These are phyloP conservation scores for Nepenthes alata DNA, from an alignment of 179 eudicot species.

Conservation along the genomic window DNA sequence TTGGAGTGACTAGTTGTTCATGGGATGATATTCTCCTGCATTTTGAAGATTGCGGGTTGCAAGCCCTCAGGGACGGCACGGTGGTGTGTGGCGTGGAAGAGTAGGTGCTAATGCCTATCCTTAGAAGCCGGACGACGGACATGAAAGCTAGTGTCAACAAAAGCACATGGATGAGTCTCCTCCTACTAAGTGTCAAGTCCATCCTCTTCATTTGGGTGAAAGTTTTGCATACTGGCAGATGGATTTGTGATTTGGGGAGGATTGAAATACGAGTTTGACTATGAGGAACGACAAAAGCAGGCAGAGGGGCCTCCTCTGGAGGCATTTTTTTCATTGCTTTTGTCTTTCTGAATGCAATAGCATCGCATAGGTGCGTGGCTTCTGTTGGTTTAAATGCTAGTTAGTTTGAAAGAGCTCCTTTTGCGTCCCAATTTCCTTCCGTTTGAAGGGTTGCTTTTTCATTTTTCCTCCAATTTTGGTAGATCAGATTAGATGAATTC, in stretches of 20 bases:
- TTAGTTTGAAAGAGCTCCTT: not conserved
- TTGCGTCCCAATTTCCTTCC: conserved; percentile 15
- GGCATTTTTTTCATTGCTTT: conserved; percentile 28
- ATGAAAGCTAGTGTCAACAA: conserved; percentile 36
- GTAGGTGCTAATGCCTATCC: conserved; percentile 34
- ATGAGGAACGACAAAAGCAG: conserved; percentile 13
- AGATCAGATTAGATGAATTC: too few species aligned
- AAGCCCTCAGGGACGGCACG: conserved; percentile 10
- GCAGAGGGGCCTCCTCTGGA: conserved; percentile 27
- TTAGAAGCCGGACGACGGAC: conserved; percentile 58
- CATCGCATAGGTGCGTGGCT: not conserved
- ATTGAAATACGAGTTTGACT: conserved; percentile 11
- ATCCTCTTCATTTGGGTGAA: conserved; percentile 19
- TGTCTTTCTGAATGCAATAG: too few species aligned
- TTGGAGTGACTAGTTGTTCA: not conserved
- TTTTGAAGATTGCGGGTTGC: conserved; percentile 12
- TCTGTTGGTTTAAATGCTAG: not conserved
- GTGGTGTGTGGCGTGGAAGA: conserved; percentile 22
- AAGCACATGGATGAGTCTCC: conserved; percentile 42
- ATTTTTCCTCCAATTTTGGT: too few species aligned
- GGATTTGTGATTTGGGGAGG: conserved; percentile 14
- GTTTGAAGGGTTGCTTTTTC: conserved; percentile 15
- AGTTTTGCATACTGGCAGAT: conserved; percentile 9
- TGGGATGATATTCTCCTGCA: not conserved
- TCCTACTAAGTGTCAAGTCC: conserved; percentile 33